phyloP scores from a whole-genome alignment of 176 grass and related monocot genomes.

The Puccinellia tenuiflora region DNA sequence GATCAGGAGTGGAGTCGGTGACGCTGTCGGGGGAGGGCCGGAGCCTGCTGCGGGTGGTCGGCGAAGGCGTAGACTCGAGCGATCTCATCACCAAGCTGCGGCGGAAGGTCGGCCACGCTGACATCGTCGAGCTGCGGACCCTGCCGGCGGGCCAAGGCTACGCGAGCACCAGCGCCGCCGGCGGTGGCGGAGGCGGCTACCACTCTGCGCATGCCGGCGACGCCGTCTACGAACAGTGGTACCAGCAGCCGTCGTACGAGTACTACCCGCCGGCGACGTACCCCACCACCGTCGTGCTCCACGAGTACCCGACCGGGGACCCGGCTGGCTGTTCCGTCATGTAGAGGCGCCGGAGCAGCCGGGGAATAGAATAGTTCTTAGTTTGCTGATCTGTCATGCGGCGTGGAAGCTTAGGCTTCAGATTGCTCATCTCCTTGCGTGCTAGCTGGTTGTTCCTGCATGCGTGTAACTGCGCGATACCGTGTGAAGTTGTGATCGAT shows the following conservation, averaged over 20 bases:
- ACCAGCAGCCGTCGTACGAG: background rate
- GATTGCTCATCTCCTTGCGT: background rate
- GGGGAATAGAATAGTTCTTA: background rate
- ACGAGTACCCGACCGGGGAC: conserved; percentile 21
- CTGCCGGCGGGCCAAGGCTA: background rate
- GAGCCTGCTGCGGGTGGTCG: conserved; percentile 33
- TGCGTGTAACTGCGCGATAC: background rate
- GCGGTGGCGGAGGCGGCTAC: background rate
- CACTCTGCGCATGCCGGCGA: background rate
- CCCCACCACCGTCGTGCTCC: background rate
- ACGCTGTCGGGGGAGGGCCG: conserved; percentile 26
- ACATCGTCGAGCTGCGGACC: conserved; percentile 41
- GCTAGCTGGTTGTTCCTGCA: background rate
- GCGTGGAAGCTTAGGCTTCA: background rate
- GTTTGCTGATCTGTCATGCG: background rate
- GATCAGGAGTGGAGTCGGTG: conserved; percentile 42
- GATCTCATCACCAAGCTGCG: conserved; percentile 32
- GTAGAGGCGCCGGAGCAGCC: background rate
- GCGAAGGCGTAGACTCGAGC: conserved; percentile 45
- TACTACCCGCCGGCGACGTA: background rate
- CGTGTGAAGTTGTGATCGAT: background rate
- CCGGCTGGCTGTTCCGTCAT: conserved; percentile 24
- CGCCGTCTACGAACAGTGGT: background rate
- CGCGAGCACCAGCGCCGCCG: background rate
- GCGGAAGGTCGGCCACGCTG: conserved; percentile 31